Conservation (phyloP, 2,329 filamentous ascomycete genomes). For the Cadophora luteo-olivacea region DNA sequence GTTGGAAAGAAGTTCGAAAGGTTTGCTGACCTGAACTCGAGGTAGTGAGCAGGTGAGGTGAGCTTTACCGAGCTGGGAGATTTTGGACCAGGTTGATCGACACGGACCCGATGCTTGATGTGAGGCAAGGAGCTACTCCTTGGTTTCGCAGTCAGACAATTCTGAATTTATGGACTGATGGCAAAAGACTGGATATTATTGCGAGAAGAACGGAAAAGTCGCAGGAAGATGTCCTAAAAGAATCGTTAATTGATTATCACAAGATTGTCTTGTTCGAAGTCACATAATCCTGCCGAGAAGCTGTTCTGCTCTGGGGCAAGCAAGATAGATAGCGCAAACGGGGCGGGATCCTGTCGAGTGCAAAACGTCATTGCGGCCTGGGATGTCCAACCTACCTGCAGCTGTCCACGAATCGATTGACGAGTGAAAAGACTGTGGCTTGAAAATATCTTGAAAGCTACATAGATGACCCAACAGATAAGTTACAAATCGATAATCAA, state of each 20-base stretch:
- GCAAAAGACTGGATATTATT: neutral
- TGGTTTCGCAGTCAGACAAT: slow-evolving; percentile 18
- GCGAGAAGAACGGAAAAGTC: neutral
- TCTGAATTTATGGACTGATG: neutral
- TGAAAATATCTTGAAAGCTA: slow-evolving; percentile 7
- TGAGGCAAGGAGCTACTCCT: slow-evolving; percentile 8
- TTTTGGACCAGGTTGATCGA: slow-evolving; percentile 7
- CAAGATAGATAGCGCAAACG: slow-evolving; percentile 13
- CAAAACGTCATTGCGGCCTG: slow-evolving; percentile 16
- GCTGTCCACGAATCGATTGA: slow-evolving; percentile 4
- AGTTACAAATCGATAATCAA: neutral
- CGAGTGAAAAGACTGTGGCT: slow-evolving; percentile 8
- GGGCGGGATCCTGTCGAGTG: slow-evolving; percentile 1
- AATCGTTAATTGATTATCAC: neutral
- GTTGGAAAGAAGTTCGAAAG: neutral
- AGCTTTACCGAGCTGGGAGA: slow-evolving; percentile 4
- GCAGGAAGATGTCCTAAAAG: neutral
- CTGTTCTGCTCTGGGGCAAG: neutral
- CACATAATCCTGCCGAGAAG: neutral
- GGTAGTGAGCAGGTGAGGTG: slow-evolving; percentile 6
- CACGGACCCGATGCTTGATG: slow-evolving; percentile 9
- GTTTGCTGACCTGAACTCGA: slow-evolving; percentile 1
- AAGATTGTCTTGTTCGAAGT: neutral
- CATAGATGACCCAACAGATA: neutral
- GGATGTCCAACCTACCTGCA: neutral